Percentiles rank a stretch among this genome's conserved stretches.
Conservation (phyloP, 192 early-diverging fungal species). For the Thamnidium elegans region DNA sequence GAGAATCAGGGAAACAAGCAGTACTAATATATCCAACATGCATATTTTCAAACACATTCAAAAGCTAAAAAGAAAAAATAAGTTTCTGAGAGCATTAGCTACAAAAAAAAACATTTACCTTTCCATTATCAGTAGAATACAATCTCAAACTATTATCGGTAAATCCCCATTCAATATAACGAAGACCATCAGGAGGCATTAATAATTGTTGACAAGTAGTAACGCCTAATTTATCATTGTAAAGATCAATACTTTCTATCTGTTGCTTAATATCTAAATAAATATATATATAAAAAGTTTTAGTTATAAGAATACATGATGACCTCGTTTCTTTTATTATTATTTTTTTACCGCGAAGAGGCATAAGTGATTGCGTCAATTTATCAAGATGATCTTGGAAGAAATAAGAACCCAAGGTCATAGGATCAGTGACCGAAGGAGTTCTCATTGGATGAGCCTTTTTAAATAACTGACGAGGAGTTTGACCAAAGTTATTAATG, state of each 20-base stretch:
- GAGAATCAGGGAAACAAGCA: slow-evolving; percentile 56
- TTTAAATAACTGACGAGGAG: slow-evolving; percentile 85
- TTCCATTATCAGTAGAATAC: slow-evolving; percentile 48
- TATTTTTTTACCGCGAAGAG: slow-evolving; percentile 41
- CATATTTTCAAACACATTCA: slow-evolving; percentile 59
- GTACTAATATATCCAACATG: slow-evolving; percentile 57
- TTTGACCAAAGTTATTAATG: slow-evolving; percentile 98
- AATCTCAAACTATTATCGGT: slow-evolving; percentile 58
- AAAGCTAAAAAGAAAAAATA: slow-evolving; percentile 24
- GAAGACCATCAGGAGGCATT: slow-evolving; percentile 41
- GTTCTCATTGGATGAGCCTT: slow-evolving; percentile 73
- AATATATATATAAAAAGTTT: background rate
- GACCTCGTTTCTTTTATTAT: background rate
- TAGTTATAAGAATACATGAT: background rate
- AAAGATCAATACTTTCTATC: slow-evolving; percentile 49
- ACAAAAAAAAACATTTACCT: slow-evolving; percentile 26
- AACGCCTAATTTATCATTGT: slow-evolving; percentile 40
- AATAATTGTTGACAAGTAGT: slow-evolving; percentile 40
- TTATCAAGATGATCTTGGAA: slow-evolving; percentile 49
- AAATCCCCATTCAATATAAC: slow-evolving; percentile 66
- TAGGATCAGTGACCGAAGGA: slow-evolving; percentile 35
- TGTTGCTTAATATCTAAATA: slow-evolving; percentile 47
- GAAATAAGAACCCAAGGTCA: slow-evolving; percentile 40
- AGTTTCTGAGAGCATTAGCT: background rate
- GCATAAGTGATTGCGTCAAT: slow-evolving; percentile 51